Conservation (phyloP, 2,329 filamentous ascomycete genomes). For the Verticillium tricorpus region DNA sequence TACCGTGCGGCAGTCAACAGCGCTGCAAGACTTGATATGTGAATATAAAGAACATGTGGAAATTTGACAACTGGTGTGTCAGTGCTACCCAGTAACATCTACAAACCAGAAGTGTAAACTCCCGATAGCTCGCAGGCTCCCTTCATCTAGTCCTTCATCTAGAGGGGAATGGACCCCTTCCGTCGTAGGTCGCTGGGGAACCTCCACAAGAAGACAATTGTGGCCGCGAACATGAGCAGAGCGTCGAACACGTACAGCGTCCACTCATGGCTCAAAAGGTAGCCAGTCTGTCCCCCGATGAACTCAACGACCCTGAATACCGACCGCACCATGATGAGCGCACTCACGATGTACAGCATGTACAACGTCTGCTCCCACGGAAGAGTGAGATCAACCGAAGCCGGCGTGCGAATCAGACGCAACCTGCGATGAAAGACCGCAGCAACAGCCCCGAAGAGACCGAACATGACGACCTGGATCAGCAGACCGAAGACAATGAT, state of each 20-base stretch:
- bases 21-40: too few relatives aligned
- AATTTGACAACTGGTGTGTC: too few relatives aligned
- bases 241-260: conserved; percentile 32
- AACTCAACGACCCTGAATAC: conserved; percentile 38
- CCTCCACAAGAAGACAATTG: conserved; percentile 11
- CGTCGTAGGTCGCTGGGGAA: neutral
- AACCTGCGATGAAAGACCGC: conserved; percentile 42
- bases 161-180: neutral
- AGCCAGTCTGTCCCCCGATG: conserved; percentile 24
- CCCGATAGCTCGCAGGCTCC: neutral
- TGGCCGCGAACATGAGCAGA: conserved; percentile 23
- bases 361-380: conserved; percentile 28
- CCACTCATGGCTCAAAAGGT: conserved; percentile 26
- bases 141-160: accelerated
- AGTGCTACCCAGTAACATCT: too few relatives aligned
- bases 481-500: conserved; percentile 53
- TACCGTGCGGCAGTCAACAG: too few relatives aligned
- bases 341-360: conserved; percentile 46
- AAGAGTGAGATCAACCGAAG: conserved; percentile 15
- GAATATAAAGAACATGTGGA: too few relatives aligned
- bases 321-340: conserved; percentile 41
- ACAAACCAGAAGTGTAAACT: neutral
- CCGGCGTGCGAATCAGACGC: conserved; percentile 12
- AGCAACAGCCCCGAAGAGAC: conserved; percentile 46
- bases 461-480: conserved; percentile 54